A percentile compares a stretch with the other conserved stretches of the same genome.
Conservation (phyloP, 345 rosid genomes). For the Gossypium ekmanianum region DNA sequence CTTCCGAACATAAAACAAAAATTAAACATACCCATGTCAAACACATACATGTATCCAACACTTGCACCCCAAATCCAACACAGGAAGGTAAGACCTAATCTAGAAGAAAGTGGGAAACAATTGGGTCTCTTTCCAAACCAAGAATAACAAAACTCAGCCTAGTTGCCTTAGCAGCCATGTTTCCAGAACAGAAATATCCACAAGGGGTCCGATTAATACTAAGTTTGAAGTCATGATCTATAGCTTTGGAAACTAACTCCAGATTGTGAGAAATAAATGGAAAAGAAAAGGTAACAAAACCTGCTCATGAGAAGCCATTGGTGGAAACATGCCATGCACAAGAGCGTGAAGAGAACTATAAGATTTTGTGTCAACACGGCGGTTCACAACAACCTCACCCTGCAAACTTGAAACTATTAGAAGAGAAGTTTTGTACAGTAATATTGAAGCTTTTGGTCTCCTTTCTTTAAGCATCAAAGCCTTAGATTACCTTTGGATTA, state of each 20-base stretch:
- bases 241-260: background rate
- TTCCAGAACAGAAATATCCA: background rate
- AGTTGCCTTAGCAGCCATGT: background rate
- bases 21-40: background rate
- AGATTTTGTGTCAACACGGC: slow-evolving; percentile 70
- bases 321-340: slow-evolving; percentile 89
- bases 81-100: background rate
- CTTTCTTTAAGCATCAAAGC: slow-evolving; percentile 2
- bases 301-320: slow-evolving; percentile 56
- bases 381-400: slow-evolving; percentile 93
- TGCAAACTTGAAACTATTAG: slow-evolving; percentile 35
- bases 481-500: slow-evolving; percentile 76
- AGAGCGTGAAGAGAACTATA: slow-evolving; percentile 74
- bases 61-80: background rate
- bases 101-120: background rate
- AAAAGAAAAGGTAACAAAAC: slow-evolving; percentile 31
- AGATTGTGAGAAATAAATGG: background rate
- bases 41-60: background rate
- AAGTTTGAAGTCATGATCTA: slow-evolving; percentile 3
- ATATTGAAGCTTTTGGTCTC: background rate
- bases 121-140: background rate
- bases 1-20: background rate
- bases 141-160: background rate
- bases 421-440: background rate
- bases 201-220: background rate